Conservation (phyloP, 352 stramenopile genomes). For the Achlya hypogyna region DNA sequence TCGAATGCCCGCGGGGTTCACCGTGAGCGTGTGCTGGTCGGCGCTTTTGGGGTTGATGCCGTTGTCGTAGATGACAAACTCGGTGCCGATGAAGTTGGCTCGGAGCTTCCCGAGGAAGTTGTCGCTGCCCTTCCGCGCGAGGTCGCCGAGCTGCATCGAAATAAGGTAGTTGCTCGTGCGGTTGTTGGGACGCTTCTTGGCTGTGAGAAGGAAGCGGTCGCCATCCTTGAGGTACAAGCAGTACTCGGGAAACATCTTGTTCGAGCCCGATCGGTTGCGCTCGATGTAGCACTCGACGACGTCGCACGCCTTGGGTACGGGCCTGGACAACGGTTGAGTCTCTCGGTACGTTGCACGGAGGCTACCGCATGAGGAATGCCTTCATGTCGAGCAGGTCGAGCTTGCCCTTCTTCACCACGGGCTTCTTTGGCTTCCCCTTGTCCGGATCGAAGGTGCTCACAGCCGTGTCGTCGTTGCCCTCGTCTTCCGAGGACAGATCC, state of each 20-base stretch:
- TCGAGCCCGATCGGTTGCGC: slow-evolving; percentile 84
- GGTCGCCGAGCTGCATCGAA: slow-evolving; percentile 88
- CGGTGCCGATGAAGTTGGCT: slow-evolving; percentile 95
- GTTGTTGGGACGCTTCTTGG: slow-evolving; percentile 94
- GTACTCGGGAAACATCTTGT: slow-evolving; percentile 92
- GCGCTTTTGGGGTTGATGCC: slow-evolving; percentile 87
- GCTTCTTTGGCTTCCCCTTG: slow-evolving; percentile 25
- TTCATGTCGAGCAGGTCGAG: slow-evolving; percentile 79
- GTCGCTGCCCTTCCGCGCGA: slow-evolving; percentile 78
- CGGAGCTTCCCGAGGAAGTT: slow-evolving; percentile 95
- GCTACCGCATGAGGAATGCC: slow-evolving; percentile 48
- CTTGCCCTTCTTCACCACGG: slow-evolving; percentile 52
- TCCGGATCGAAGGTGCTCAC: slow-evolving; percentile 51
- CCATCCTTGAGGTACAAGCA: slow-evolving; percentile 89
- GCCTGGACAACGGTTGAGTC: slow-evolving; percentile 21
- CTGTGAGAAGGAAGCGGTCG: slow-evolving; percentile 93
- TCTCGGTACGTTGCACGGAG: background rate
- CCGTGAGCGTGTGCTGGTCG: slow-evolving; percentile 73
- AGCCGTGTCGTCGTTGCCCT: slow-evolving; percentile 43
- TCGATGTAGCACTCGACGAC: slow-evolving; percentile 93
- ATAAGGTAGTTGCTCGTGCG: slow-evolving; percentile 97
- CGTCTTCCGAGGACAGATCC: slow-evolving; percentile 53
- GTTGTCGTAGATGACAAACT: slow-evolving; percentile 94
- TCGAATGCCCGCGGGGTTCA: slow-evolving; percentile 65
- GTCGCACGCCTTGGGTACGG: slow-evolving; percentile 80